Base-by-base conservation (phyloP, 805 yeast genomes). In the Blastobotrys peoriensis region DNA sequence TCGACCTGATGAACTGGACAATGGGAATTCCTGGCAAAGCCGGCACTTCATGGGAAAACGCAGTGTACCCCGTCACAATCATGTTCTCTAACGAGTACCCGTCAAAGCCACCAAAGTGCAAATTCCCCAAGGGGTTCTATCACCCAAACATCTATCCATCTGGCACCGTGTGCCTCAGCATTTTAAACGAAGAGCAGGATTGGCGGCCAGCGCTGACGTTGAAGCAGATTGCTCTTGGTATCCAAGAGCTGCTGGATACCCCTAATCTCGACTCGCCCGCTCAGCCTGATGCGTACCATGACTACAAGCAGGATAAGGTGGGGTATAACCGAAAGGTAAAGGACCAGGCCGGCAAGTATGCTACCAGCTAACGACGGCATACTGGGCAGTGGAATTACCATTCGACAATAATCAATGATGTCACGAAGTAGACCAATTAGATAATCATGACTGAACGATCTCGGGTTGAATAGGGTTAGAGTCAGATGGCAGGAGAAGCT, bases 111-210 rank as follows among this genome's bases (percentile, higher is more conserved):
- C 98, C 98, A 35, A 88, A 87, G 59, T 88, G 95, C 46, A 79
- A 76, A 66, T 88, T 93, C 54, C 95, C 96, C 2, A 76, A 81
- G 2, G 86, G 84, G 0, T 93, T 93, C 58, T 93, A 88, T 67
- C 99, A 93, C 65, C 99, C 99, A 9, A 93, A 93, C 58, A 91
- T 93, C 6, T 93, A 93, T 58, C 99, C 99, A 1, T 85, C 95
- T 45, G 99, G 99, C 1, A 93, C 98, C 1, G 82, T 93, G 30
- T 93, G 99, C 66, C 74, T 93, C 38, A 82, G 94, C 43, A 89
- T 93, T 44, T 71, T 93, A 60, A 93, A 93, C 64, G 98, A 93
- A 63, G 88, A 83, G 38, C 94, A 89, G 64, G 98, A 87, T 64
- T 93, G 99, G 99, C 78, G 96, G 59, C 98, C 99, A 1, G 96